Evolutionary conservation across 78 protist species (phyloP).

Genomic region (Bigelowiella natans): DNA sequence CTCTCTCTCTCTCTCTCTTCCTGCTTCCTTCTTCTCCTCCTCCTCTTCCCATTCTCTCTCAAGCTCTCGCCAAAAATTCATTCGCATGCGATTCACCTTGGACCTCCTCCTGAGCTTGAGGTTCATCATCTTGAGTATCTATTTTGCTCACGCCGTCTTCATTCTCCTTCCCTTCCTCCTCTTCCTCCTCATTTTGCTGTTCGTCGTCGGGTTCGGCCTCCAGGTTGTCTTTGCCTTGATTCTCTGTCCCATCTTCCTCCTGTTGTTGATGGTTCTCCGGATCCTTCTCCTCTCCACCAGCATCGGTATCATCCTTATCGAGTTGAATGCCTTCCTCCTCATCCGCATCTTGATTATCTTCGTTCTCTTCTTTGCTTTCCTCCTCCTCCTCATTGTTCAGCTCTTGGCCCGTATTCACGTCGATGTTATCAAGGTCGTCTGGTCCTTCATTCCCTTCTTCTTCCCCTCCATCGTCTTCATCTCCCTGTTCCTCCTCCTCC

Average conservation of each 20-base stretch:
- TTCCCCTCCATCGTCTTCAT: not conserved
- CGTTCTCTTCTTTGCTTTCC: not conserved
- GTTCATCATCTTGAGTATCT: not conserved
- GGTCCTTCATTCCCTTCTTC: too few relatives aligned
- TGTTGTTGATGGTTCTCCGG: not conserved
- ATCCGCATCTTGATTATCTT: slow-evolving; percentile 5
- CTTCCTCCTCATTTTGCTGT: not conserved
- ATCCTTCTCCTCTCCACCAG: not conserved
- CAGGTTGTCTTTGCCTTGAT: not conserved
- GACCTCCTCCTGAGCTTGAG: not conserved
- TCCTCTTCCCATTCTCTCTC: slow-evolving; percentile 4
- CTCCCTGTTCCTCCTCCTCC: not conserved
- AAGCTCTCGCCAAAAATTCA: not conserved
- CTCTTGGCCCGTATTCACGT: not conserved
- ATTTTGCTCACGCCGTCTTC: not conserved
- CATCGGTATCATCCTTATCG: not conserved
- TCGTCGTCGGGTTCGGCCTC: not conserved
- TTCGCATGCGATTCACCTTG: not conserved
- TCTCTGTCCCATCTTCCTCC: not conserved
- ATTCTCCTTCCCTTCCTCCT: not conserved
- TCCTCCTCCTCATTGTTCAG: not conserved
- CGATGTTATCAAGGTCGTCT: not conserved
- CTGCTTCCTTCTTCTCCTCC: not conserved
- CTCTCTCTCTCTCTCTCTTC: too few relatives aligned
- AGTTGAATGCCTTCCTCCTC: not conserved